These are phyloP conservation scores for Tolypocladium guangdongense DNA, from an alignment of 2,329 filamentous ascomycete species.

Conservation along the genomic window DNA sequence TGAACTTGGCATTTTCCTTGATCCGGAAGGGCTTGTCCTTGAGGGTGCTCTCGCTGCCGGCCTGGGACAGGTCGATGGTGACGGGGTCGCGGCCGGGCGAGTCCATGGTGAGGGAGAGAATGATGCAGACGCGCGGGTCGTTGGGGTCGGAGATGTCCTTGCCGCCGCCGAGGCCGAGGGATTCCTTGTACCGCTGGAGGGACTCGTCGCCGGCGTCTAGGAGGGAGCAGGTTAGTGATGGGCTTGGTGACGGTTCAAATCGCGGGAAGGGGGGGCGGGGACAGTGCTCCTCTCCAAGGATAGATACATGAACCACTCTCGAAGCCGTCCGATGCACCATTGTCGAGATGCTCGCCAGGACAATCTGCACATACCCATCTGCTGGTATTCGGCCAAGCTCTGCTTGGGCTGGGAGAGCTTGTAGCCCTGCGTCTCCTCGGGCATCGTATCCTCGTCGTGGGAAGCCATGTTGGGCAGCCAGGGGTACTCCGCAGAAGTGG, in stretches of 20 bases:
- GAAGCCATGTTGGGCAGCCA: conserved; percentile 48
- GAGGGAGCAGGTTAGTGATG: neutral
- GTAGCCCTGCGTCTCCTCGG: conserved; percentile 88
- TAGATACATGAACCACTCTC: neutral
- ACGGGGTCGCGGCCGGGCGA: conserved; percentile 74
- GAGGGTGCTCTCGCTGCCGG: conserved; percentile 63
- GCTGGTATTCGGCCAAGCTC: conserved; percentile 85
- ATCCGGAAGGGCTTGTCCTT: conserved; percentile 94
- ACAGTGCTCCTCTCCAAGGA: too few species aligned
- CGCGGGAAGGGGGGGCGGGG: neutral
- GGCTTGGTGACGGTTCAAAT: neutral
- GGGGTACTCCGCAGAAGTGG: neutral
- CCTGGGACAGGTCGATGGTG: conserved; percentile 71
- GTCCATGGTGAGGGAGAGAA: conserved; percentile 81
- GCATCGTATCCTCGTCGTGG: conserved; percentile 68
- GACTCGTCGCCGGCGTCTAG: conserved; percentile 72
- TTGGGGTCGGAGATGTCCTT: conserved; percentile 62
- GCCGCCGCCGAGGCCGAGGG: conserved; percentile 73
- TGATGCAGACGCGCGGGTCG: conserved; percentile 86
- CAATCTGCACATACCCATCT: conserved; percentile 60
- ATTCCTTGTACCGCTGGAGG: conserved; percentile 94
- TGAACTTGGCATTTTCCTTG: conserved; percentile 90
- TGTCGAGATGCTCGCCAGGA: neutral
- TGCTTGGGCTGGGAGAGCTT: conserved; percentile 96
- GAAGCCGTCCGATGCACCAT: neutral